These are phyloP conservation scores for Pleurotus sapidus DNA, from an alignment of 768 basidiomycete genomes.

Conservation along the genomic window DNA sequence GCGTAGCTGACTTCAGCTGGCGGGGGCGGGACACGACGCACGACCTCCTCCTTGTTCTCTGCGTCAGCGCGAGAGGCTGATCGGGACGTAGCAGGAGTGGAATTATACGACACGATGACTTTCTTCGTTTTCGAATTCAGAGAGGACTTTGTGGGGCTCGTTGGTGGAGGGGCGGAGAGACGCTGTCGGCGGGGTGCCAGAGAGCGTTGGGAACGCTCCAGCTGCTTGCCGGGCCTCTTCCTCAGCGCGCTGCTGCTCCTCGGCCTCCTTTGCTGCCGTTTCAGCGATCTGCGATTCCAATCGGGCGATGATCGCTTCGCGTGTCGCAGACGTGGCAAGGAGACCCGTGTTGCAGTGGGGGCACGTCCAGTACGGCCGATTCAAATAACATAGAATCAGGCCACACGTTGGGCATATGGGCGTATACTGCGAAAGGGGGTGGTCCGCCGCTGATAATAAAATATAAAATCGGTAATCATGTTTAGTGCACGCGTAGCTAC, in stretches of 20 bases:
- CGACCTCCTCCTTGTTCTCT: constrained; percentile 26
- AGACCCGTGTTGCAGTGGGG: constrained; percentile 43
- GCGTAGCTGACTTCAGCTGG: constrained; percentile 32
- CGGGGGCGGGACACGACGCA: constrained; percentile 37
- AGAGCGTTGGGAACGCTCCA: constrained; percentile 65
- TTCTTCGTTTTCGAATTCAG: constrained; percentile 48
- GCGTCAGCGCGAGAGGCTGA: constrained; percentile 19
- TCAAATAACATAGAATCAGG: constrained; percentile 58
- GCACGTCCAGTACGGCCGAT: constrained; percentile 52
- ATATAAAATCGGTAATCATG: not conserved
- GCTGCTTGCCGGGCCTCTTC: constrained; percentile 47
- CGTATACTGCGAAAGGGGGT: constrained; percentile 54
- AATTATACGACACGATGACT: constrained; percentile 49
- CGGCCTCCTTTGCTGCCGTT: constrained; percentile 45
- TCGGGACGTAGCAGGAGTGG: constrained; percentile 34
- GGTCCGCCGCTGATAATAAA: constrained; percentile 33
- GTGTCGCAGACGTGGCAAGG: constrained; percentile 32
- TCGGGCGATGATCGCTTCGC: constrained; percentile 33
- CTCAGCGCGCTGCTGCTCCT: constrained; percentile 40
- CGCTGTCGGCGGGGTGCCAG: constrained; percentile 9
- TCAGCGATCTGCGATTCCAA: constrained; percentile 42
- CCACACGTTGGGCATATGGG: constrained; percentile 58
- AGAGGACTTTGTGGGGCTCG: constrained; percentile 53
- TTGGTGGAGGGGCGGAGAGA: constrained; percentile 20
- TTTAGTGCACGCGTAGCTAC: not conserved